Percentiles rank a stretch among this genome's conserved stretches.
Conservation (phyloP, 2,329 filamentous ascomycete genomes). For the Cercospora sp. region DNA sequence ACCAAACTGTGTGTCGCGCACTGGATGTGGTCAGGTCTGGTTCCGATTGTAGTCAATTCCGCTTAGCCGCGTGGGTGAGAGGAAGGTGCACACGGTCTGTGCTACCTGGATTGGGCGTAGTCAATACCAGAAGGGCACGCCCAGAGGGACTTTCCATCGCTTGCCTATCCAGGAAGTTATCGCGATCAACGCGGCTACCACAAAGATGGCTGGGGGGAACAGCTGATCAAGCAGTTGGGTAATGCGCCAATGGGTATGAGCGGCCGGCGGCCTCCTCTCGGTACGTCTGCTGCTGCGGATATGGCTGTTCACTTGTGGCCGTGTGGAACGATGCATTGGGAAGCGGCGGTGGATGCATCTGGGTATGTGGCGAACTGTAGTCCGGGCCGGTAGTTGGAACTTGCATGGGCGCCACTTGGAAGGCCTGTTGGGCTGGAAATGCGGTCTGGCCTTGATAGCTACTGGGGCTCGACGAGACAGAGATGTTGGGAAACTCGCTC, state of each 20-base stretch:
- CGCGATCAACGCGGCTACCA: background rate
- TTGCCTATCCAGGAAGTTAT: background rate
- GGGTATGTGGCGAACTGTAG: constrained; percentile 29
- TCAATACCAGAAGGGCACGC: background rate
- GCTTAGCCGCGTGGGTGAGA: background rate
- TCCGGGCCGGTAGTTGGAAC: constrained; percentile 22
- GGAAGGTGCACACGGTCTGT: background rate
- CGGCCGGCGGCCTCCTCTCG: constrained; percentile 28
- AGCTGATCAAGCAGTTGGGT: constrained; percentile 26
- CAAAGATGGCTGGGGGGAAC: background rate
- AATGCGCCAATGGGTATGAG: constrained; percentile 31
- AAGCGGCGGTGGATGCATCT: constrained; percentile 33
- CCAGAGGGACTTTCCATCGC: background rate
- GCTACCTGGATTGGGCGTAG: background rate
- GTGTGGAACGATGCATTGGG: constrained; percentile 28
- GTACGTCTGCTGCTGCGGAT: constrained; percentile 27
- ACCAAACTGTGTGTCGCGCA: background rate
- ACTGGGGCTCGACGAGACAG: constrained; percentile 29
- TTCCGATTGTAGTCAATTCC: background rate
- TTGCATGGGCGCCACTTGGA: constrained; percentile 30
- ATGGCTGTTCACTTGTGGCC: constrained; percentile 26
- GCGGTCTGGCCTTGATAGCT: constrained; percentile 25
- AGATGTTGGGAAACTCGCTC: constrained; percentile 30
- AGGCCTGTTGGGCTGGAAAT: constrained; percentile 22
- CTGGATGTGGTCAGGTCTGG: background rate